phyloP scores from a whole-genome alignment of 164 flowering plant genomes.

The Macadamia integrifolia region DNA sequence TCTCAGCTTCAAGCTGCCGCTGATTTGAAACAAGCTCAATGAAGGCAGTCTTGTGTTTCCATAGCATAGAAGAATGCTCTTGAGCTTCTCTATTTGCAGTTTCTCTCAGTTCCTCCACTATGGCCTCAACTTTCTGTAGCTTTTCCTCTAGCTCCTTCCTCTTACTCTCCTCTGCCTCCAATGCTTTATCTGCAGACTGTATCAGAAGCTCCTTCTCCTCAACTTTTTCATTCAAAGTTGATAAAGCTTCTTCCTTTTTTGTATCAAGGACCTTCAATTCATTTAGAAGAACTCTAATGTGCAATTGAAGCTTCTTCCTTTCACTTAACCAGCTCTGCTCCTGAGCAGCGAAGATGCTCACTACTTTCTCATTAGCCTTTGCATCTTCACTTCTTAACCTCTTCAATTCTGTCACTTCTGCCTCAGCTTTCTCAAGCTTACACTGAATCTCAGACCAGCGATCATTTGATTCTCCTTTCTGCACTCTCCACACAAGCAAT shows the following conservation, averaged over 20 bases:
- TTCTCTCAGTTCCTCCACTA: conserved; percentile 51
- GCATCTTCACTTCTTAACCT: conserved; percentile 72
- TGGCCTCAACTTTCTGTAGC: conserved; percentile 33
- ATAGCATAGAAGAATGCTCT: conserved; percentile 56
- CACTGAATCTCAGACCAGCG: conserved; percentile 31
- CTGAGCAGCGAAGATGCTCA: conserved; percentile 65
- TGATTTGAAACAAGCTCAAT: conserved; percentile 92
- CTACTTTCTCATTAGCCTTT: conserved; percentile 91
- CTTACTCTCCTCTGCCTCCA: conserved; percentile 50
- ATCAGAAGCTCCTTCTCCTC: conserved; percentile 44
- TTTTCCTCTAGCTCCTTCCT: conserved; percentile 53
- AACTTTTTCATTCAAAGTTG: conserved; percentile 39
- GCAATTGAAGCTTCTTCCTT: conserved; percentile 59
- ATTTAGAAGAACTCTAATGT: conserved; percentile 57
- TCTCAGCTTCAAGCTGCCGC: conserved; percentile 83
- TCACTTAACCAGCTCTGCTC: conserved; percentile 82
- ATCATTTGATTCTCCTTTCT: conserved; percentile 30
- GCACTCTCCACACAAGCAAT: conserved; percentile 64
- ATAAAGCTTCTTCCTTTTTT: conserved; percentile 38
- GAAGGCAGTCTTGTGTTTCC: conserved; percentile 86
- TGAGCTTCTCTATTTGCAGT: conserved; percentile 39
- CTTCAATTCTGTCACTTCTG: conserved; percentile 59
- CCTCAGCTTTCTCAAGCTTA: conserved; percentile 51
- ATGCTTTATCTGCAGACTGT: conserved; percentile 41
- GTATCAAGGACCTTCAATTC: conserved; percentile 42